A percentile compares a stretch with the other conserved stretches of the same genome.
Conservation (phyloP, 495 filamentous ascomycete species). For the Symbiotaphrina buchneri region DNA sequence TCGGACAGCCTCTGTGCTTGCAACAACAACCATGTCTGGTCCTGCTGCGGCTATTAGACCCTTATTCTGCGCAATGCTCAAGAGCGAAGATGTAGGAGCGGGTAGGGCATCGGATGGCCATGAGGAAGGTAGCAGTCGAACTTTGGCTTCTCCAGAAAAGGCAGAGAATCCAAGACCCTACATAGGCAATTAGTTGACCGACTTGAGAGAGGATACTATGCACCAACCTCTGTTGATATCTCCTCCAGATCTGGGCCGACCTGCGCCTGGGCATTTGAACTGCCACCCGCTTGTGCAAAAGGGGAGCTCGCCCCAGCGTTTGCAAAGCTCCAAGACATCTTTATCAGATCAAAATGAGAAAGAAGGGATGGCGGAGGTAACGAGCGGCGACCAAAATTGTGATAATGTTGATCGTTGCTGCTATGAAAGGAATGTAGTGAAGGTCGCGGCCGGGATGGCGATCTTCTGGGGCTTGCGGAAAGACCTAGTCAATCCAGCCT, state of each 20-base stretch:
- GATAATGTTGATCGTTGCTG: too few species aligned
- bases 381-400: too few species aligned
- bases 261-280: slow-evolving; percentile 11
- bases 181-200: background rate
- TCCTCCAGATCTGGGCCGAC: slow-evolving; percentile 31
- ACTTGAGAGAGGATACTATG: slow-evolving; percentile 7
- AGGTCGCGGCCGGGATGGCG: too few species aligned
- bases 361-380: too few species aligned
- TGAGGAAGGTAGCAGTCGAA: slow-evolving; percentile 54
- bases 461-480: too few species aligned
- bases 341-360: too few species aligned
- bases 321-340: slow-evolving; percentile 49
- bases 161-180: slow-evolving; percentile 69
- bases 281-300: background rate
- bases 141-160: slow-evolving; percentile 54
- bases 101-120: slow-evolving; percentile 59
- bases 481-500: too few species aligned
- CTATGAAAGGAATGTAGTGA: too few species aligned
- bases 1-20: slow-evolving; percentile 54
- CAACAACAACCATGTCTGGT: slow-evolving; percentile 54
- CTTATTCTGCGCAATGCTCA: slow-evolving; percentile 59
- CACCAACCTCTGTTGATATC: slow-evolving; percentile 31
- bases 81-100: slow-evolving; percentile 59
- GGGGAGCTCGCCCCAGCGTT: slow-evolving; percentile 4
- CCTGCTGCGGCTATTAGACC: slow-evolving; percentile 75